A percentile compares a stretch with the other conserved stretches of the same genome.
Evolutionary conservation across 768 basidiomycete genomes (phyloP).

Genomic region (Hygrophorus pudorinus): DNA sequence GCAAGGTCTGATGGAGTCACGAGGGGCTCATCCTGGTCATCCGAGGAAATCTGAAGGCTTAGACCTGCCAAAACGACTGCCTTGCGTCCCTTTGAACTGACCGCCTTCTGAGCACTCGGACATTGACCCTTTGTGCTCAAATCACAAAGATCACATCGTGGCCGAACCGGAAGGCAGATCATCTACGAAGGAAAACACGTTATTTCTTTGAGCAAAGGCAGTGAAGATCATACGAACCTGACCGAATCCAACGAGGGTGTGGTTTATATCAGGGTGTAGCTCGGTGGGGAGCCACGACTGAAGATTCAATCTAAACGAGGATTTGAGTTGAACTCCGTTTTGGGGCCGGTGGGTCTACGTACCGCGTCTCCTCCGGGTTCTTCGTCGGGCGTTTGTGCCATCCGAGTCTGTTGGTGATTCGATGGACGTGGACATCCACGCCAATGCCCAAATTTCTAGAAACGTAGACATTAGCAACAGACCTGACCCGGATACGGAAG

Average conservation of each 20-base stretch:
- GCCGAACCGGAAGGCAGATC: slow-evolving; percentile 55
- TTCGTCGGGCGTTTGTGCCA: slow-evolving; percentile 88
- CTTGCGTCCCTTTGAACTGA: slow-evolving; percentile 18
- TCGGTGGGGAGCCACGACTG: slow-evolving; percentile 79
- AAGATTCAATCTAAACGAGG: slow-evolving; percentile 47
- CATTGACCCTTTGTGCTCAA: slow-evolving; percentile 48
- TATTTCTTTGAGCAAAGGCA: neutral
- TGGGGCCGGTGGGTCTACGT: slow-evolving; percentile 1
- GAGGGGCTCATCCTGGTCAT: slow-evolving; percentile 14
- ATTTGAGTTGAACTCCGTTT: neutral
- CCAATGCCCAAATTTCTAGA: slow-evolving; percentile 81
- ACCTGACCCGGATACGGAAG: neutral
- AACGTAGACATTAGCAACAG: neutral
- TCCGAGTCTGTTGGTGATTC: slow-evolving; percentile 86
- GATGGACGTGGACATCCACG: slow-evolving; percentile 92
- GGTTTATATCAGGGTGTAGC: slow-evolving; percentile 68
- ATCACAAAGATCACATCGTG: slow-evolving; percentile 55
- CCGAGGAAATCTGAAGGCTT: slow-evolving; percentile 24
- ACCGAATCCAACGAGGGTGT: slow-evolving; percentile 75
- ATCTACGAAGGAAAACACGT: slow-evolving; percentile 29
- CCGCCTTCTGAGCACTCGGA: slow-evolving; percentile 42
- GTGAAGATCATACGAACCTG: slow-evolving; percentile 48
- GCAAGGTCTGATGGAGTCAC: neutral
- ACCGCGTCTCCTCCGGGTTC: slow-evolving; percentile 85
- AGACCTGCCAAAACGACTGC: slow-evolving; percentile 17